Evolutionary conservation across 768 basidiomycete genomes (phyloP), one percentile per base, ranked within the genome.

Genomic region (Auricularia sp.): DNA sequence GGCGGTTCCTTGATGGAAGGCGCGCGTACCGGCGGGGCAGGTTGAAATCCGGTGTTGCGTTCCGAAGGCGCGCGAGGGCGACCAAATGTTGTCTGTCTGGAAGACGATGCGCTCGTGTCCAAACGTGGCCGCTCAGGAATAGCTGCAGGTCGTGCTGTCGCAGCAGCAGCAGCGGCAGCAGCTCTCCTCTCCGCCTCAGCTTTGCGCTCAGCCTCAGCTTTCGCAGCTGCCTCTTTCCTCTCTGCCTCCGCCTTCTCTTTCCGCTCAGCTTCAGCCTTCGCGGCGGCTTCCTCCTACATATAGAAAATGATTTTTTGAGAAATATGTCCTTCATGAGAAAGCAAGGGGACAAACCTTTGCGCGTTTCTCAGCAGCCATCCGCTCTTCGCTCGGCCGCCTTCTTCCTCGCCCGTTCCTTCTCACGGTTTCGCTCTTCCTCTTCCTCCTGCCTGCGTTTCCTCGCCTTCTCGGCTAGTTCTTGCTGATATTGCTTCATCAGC

Each of bases 381-480:
- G 63, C 64, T 69, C 70, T 60, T 71, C 74, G n/a, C 61, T 72
- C 74, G 36, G 62, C 66, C 7, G 74, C 92, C 74, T 94, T 96
- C 75, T 77, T 83, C 66, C 83, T 80, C 14, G 93, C 93, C 16
- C 93, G 80, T 69, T 93, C 91, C 68, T 84, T 84, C 73, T 88
- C 87, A 59, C 83, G 87, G 71, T 91, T 86, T 16, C 92, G 81
- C 68, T 90, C 87, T 66, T 86, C 87, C 71, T 95, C 93, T 68
- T 94, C 93, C 61, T 88, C 82, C 70, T 90, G 87, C 59, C 91
- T 78, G 63, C 93, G 79, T 66, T 87, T 82, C 70, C 84, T 87
- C 5, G 93, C 93, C 47, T 91, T 83, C 66, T 90, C 91, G 1
- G 93, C 93, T 5, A 90, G 90, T 63, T 74, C 82, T 66, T 92